Evolutionary conservation across 352 stramenopile species (phyloP), one percentile per base, ranked within the genome.

Genomic region (Phytopythium oedochilum): DNA sequence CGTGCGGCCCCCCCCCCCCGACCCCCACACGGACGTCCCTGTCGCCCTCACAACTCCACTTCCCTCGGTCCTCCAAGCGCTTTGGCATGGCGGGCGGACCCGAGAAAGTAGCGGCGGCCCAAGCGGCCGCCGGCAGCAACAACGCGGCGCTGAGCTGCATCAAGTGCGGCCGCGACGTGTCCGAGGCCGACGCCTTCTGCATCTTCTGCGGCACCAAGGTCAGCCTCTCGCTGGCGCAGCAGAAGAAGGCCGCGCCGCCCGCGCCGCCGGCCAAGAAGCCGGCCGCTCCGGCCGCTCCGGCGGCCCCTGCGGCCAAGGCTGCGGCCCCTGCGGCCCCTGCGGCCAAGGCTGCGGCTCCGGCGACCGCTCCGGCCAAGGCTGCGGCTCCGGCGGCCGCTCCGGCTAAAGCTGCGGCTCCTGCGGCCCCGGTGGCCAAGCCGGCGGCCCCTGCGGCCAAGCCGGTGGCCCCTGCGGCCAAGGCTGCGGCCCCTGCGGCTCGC

Each of bases 151-250:
- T 88, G 51, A 72, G 39, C 48, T 94, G 84, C 59, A 74, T 89
- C 64, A 92, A 91, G 56, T 94, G 84, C 55, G 71, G 72, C 52
- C 77, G 78, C 51, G 75, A 88, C 42, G 80, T 94, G 59, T 73
- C 82, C 43, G 68, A 84, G 52, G 52, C 75, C 26, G 84, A 94
- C 70, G 70, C 82, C 40, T 92, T 94, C 67, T 94, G 84, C 65
- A 94, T 94, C 67, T 94, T 88, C 68, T 94, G 84, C 55, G 84
- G 84, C 59, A 94, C 82, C 53, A 92, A 92, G 51, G 82, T 92
- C 57, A 84, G 73, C 51, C 61, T 83, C 48, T 82, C 78, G 61
- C 53, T 87, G 26, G 71, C 73, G 7, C 73, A 86, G 64, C 73
- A 78, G 36, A 78, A 83, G 56, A 63, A 69, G 38, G n/a, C 59